Base-by-base conservation (phyloP, 345 rosid species). In the Ceriops zippeliana region DNA sequence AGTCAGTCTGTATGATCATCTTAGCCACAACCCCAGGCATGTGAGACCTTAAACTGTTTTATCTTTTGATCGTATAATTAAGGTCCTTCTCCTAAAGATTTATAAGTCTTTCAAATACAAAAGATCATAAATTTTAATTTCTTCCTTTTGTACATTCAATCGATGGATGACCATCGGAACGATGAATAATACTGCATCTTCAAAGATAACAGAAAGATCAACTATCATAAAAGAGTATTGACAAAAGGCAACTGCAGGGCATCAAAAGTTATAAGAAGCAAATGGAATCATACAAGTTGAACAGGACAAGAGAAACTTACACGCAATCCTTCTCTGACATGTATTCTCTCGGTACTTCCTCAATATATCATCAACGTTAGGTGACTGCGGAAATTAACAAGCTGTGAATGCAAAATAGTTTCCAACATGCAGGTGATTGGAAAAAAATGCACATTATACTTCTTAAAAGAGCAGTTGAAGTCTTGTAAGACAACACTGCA, bases 341-440 rank as follows among this genome's bases (percentile, higher is more conserved):
- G 84, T 88, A 79, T 38, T 91, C 97, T 19, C 84, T 19, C 84
- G 89, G 81, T 88, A 91, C 72, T 86, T 90, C 4, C 92, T 69
- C 77, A 95, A 80, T 71, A 95, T 86, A 61, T 92, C 97, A 81
- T 95, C 98, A 22, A 95, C 88, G 72, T 54, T 95, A 26, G 98
- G 97, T 8, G 90, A 83, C 6, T 97, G 87, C 3, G 99, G 99
- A 82, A 95, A 93, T 80, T 95, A 76, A 95, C 83, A 75, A 91
- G 87, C 99, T 95, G 86, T 81, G 78, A 59, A 63, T 34, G n/a
- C 67, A 66, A 38, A 75, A 42, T 58, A 19, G 65, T 56, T 28
- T 56, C 16, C 59, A 22, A 22, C 30, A 56, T 17, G 24, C 16
- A 42, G 17, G 49, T 42, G 16, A 42, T 42, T 42, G 49, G 49